phyloP scores from a whole-genome alignment of 2,329 filamentous ascomycete genomes.

The Venturia carpophila region DNA sequence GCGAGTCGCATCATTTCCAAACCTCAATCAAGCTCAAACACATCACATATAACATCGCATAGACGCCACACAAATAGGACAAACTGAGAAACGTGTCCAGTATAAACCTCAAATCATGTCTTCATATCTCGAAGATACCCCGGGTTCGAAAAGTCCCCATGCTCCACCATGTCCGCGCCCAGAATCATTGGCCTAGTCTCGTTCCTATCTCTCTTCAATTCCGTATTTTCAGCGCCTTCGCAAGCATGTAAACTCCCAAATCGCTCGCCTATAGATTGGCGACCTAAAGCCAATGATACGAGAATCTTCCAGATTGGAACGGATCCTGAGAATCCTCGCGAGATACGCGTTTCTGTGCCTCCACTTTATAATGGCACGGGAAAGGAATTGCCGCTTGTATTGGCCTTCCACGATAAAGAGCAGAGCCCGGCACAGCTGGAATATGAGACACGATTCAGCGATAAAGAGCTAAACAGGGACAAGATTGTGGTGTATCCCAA shows the following conservation, averaged over 20 bases:
- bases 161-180: neutral
- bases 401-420: slow-evolving; percentile 17
- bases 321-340: slow-evolving; percentile 14
- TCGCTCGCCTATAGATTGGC: slow-evolving; percentile 15
- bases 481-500: slow-evolving; percentile 16
- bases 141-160: neutral
- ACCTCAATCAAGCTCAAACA: slow-evolving; percentile 6
- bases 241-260: slow-evolving; percentile 8
- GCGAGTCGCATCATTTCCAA: neutral
- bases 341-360: slow-evolving; percentile 12
- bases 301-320: slow-evolving; percentile 13
- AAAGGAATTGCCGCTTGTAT: neutral
- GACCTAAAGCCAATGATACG: slow-evolving; percentile 13
- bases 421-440: slow-evolving; percentile 6
- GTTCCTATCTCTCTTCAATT: neutral
- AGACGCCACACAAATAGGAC: neutral
- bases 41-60: slow-evolving; percentile 9
- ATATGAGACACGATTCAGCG: slow-evolving; percentile 3
- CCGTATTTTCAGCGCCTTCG: neutral
- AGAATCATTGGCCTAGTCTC: neutral
- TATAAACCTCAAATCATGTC: neutral
- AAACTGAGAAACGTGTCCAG: neutral
- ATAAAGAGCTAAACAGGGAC: neutral
- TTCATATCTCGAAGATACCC: neutral
- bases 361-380: neutral